These are phyloP conservation scores for Gracilaria caudata DNA, from an alignment of 23 red algal genomes.

Conservation along the genomic window DNA sequence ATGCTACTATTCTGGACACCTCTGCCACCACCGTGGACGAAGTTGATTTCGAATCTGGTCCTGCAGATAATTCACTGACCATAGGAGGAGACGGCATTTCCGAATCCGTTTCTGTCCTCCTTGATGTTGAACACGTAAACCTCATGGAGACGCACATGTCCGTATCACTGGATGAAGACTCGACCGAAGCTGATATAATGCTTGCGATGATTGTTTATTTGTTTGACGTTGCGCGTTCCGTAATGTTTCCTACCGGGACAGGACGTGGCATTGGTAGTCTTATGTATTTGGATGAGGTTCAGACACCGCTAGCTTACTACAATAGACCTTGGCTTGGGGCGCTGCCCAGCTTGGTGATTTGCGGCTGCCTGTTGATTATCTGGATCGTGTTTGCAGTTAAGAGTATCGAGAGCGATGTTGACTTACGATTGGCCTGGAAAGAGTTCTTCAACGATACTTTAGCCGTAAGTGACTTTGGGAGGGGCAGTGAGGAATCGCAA, in stretches of 20 bases:
- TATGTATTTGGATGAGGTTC: background rate
- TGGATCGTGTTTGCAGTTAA: background rate
- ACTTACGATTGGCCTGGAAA: slow-evolving; percentile 15
- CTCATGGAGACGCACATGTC: too few species aligned
- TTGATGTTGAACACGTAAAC: too few species aligned
- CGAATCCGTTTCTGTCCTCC: too few species aligned
- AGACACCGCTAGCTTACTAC: background rate
- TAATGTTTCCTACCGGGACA: slow-evolving; percentile 22
- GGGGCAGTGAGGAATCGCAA: background rate
- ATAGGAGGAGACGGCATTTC: too few species aligned
- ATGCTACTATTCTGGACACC: background rate
- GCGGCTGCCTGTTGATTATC: background rate
- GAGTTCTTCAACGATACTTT: background rate
- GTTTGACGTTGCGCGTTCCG: background rate
- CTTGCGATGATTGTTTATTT: background rate
- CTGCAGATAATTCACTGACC: too few species aligned
- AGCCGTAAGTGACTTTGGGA: background rate
- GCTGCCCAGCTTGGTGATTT: background rate
- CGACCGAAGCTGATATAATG: background rate
- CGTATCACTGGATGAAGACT: too few species aligned
- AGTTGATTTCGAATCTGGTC: background rate
- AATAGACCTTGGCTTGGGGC: slow-evolving; percentile 12
- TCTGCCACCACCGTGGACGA: too few species aligned
- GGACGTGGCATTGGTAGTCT: background rate
- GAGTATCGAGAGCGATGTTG: background rate